phyloP scores from a whole-genome alignment of 169 alveolate species.

The Eimeria acervulina region DNA sequence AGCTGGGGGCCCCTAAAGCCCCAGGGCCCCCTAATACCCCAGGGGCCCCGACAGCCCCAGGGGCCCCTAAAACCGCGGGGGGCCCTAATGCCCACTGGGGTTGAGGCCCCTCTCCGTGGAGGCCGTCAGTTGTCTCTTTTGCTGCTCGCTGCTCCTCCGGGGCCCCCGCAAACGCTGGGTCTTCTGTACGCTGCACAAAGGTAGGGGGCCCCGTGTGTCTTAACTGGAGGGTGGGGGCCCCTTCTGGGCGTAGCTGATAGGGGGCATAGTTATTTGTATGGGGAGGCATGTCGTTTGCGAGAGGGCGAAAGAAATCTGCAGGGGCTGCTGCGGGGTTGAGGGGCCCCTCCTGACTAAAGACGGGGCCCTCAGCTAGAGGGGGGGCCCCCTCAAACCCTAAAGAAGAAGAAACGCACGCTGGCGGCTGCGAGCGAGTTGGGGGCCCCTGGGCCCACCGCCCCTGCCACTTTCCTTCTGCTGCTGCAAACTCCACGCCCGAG shows the following conservation, averaged over 20 bases:
- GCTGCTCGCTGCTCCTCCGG: not conserved
- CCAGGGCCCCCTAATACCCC: not conserved
- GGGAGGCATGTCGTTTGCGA: not conserved
- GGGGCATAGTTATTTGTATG: not conserved
- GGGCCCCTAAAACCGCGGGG: not conserved
- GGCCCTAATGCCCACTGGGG: not conserved
- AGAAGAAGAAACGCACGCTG: not conserved
- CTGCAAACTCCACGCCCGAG: not conserved
- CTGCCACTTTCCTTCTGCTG: slow-evolving; percentile 27
- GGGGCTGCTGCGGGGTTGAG: not conserved
- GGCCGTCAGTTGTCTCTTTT: not conserved
- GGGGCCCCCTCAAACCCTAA: slow-evolving; percentile 1
- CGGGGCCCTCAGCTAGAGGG: not conserved
- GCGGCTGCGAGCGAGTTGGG: too few species aligned
- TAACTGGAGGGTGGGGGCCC: not conserved
- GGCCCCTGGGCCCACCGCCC: slow-evolving; percentile 19
- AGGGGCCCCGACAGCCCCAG: not conserved
- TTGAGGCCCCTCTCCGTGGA: not conserved
- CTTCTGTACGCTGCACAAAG: not conserved
- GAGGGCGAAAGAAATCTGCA: not conserved
- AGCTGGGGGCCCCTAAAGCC: not conserved
- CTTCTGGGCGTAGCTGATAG: not conserved
- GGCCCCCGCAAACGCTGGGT: not conserved
- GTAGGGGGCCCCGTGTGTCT: not conserved
- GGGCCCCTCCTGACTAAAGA: not conserved